Evolutionary conservation across 169 alveolate genomes (phyloP).

Genomic region (Cryptosporidium ubiquitum): DNA sequence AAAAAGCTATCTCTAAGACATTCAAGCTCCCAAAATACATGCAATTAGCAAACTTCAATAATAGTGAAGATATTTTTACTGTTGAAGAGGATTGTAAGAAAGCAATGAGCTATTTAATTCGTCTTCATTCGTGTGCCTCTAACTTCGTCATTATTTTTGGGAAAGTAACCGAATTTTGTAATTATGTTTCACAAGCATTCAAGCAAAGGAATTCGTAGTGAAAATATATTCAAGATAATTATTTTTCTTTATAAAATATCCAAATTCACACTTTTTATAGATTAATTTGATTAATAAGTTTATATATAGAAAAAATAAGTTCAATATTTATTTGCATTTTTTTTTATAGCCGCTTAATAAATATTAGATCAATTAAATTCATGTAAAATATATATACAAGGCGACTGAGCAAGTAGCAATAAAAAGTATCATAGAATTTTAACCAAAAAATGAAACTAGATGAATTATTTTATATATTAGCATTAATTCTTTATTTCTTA

Average conservation of each 20-base stretch:
- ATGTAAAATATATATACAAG: not conserved
- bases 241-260: not conserved
- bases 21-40: conserved; percentile 42
- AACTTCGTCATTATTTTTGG: conserved; percentile 53
- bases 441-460: conserved; percentile 6
- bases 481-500: not conserved
- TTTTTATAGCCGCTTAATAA: conserved; percentile 24
- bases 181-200: conserved; percentile 27
- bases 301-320: not conserved
- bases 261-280: not conserved
- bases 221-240: not conserved
- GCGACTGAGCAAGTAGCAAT: not conserved
- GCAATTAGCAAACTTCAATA: conserved; percentile 60
- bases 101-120: conserved; percentile 44
- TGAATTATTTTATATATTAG: conserved; percentile 5
- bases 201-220: not conserved
- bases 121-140: conserved; percentile 40
- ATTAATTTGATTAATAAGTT: not conserved
- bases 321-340: not conserved
- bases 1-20: conserved; percentile 6
- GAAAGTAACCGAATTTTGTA: conserved; percentile 24
- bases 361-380: conserved; percentile 39
- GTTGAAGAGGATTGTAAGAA: conserved; percentile 54
- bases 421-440: not conserved
- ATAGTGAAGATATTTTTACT: conserved; percentile 14